These are phyloP conservation scores for Botrytis medusae DNA, from an alignment of 2,329 filamentous ascomycete genomes.

Conservation along the genomic window DNA sequence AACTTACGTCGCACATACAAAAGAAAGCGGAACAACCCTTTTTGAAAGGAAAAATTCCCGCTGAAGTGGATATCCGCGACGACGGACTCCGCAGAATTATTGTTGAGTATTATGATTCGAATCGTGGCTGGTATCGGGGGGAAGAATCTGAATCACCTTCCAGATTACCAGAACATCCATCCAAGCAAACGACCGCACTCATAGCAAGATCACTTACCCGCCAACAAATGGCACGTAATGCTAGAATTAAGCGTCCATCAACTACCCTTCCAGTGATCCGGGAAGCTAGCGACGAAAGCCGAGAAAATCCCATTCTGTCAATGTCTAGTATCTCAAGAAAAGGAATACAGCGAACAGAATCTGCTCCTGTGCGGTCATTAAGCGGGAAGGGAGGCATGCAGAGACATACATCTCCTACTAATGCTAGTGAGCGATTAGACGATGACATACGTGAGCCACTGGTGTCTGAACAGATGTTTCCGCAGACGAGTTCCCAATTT, in stretches of 20 bases:
- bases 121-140: constrained; percentile 26
- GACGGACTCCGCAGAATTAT: constrained; percentile 2
- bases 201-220: constrained; percentile 26
- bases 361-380: not conserved
- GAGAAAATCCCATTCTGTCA: not conserved
- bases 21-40: not conserved
- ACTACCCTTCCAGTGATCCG: constrained; percentile 29
- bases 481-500: no score
- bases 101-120: constrained; percentile 27
- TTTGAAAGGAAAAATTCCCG: not conserved
- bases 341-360: constrained; percentile 8
- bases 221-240: constrained; percentile 30
- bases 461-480: not conserved
- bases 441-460: not conserved
- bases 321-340: not conserved
- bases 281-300: not conserved
- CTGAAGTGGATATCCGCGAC: not conserved
- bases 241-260: constrained; percentile 33
- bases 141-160: constrained; percentile 1
- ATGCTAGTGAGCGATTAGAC: not conserved
- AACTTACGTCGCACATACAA: not conserved
- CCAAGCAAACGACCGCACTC: not conserved
- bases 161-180: not conserved
- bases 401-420: not conserved
- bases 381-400: not conserved